Evolutionary conservation across 805 yeast genomes (phyloP).

Genomic region (Schwanniomyces vanrijiae): DNA sequence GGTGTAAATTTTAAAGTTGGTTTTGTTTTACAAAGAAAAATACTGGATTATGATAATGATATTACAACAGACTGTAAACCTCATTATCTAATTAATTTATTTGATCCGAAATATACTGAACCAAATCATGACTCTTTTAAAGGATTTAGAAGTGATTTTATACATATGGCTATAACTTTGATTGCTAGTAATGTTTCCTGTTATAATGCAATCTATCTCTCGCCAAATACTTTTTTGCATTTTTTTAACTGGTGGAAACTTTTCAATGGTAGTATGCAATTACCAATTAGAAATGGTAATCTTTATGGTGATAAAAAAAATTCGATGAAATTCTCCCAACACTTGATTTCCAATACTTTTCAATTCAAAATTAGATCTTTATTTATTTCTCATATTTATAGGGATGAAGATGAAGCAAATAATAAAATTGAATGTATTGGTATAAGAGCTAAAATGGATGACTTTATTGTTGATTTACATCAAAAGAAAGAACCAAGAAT

Average conservation of each 20-base stretch:
- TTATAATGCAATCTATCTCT: conserved; percentile 73
- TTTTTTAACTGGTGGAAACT: conserved; percentile 86
- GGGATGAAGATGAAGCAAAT: conserved; percentile 46
- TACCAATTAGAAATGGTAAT: conserved; percentile 76
- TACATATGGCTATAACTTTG: conserved; percentile 43
- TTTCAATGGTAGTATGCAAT: conserved; percentile 73
- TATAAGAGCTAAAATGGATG: conserved; percentile 46
- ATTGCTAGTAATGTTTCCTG: conserved; percentile 34
- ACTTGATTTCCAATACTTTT: conserved; percentile 76
- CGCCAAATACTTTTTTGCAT: conserved; percentile 65
- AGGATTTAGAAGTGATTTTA: conserved; percentile 39
- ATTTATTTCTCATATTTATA: conserved; percentile 70
- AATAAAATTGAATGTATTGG: conserved; percentile 64
- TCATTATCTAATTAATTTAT: conserved; percentile 58
- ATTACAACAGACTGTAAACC: conserved; percentile 52
- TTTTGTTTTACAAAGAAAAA: conserved; percentile 12
- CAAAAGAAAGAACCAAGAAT: conserved; percentile 39
- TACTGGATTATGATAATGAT: background rate
- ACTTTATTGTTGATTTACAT: conserved; percentile 40
- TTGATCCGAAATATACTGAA: conserved; percentile 52
- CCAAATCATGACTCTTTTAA: conserved; percentile 39
- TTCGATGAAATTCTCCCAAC: conserved; percentile 70
- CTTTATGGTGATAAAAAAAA: conserved; percentile 59
- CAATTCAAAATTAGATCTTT: conserved; percentile 71
- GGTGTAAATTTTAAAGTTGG: conserved; percentile 61